These are phyloP conservation scores for Hordeum pubiflorum DNA, from an alignment of 202 grass and related monocot genomes.

Conservation along the genomic window DNA sequence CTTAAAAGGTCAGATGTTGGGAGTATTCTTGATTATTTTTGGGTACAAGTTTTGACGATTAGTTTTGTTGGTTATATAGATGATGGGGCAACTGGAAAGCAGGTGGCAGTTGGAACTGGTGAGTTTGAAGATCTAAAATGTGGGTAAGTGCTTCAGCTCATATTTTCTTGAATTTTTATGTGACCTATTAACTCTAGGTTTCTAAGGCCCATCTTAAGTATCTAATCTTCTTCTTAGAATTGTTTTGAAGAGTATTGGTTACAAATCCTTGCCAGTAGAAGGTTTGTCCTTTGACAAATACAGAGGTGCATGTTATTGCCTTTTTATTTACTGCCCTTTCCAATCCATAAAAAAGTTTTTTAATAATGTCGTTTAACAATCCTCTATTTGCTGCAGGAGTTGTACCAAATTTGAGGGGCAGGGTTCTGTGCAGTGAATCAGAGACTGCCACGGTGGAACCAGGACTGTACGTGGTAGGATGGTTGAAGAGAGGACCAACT, in stretches of 20 bases:
- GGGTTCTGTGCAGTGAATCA: conserved; percentile 42
- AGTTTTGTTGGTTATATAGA: conserved; percentile 32
- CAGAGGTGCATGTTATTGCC: conserved; percentile 41
- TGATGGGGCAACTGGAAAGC: conserved; percentile 53
- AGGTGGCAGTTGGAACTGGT: conserved; percentile 65
- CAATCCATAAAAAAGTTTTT: neutral
- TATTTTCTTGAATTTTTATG: neutral
- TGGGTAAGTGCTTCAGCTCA: conserved; percentile 49
- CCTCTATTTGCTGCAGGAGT: conserved; percentile 35
- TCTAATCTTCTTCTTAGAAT: conserved; percentile 45
- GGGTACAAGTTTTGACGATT: neutral
- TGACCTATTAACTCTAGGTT: conserved; percentile 6
- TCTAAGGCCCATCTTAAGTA: neutral
- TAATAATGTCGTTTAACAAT: neutral
- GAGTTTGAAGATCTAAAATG: conserved; percentile 79
- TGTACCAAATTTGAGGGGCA: conserved; percentile 66
- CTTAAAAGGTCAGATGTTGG: conserved; percentile 51
- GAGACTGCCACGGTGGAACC: conserved; percentile 40
- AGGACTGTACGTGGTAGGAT: conserved; percentile 78
- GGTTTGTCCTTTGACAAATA: conserved; percentile 70
- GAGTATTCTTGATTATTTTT: conserved; percentile 7
- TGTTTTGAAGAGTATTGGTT: conserved; percentile 91
- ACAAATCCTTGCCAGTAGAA: conserved; percentile 73
- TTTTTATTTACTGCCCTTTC: neutral
- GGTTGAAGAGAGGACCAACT: conserved; percentile 96